Base-by-base conservation (phyloP, 352 stramenopile genomes). In the Pythium angustatum region DNA sequence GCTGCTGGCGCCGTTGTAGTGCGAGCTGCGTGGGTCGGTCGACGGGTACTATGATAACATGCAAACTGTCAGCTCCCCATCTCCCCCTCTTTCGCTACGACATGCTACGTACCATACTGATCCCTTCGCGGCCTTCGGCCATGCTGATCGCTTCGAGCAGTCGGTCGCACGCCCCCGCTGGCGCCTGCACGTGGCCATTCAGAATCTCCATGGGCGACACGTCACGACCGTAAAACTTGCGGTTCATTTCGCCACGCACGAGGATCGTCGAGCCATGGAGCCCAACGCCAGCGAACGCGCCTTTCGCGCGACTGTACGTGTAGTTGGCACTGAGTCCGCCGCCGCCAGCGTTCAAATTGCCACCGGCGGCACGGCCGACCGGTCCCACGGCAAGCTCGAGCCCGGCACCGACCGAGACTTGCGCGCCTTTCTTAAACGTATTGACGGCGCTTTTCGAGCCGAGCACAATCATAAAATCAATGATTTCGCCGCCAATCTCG, bases 391-490 rank as follows among this genome's bases (percentile, higher is more conserved):
- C 83, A 43, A 96, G 66, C 28, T 96, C 87, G 22, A 96, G 44
- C 0, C 83, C 87, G 2, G 87, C 85, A 36, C 87, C 87, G 11
- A 96, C 77, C 3, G 81, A 92, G 24, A 94, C 77, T 52, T 96
- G 87, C 28, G 83, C 90, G 31, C 85, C 85, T 53, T 87, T 87
- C 62, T 93, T 94, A 70, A 96, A 96, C 40, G 80, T 91, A 26
- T 87, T 80, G 41, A 96, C 78, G 40, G 87, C 83, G 38, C 63
- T 76, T 5, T 60, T 65, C 0, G 87, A 95, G 71, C 85, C 84
- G 41, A 96, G 67, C 4, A 96, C 72, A 69, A 96, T 96, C 81
- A 96, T 91, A 49, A 94, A 96, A 47, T 96, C 86, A 62, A 94
- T 81, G 66, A 96, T 88, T 58, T 96, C 87, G 15, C 85, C 87